These are phyloP conservation scores for Waitea zeae DNA, from an alignment of 1,284 basidiomycete species.

Conservation along the genomic window DNA sequence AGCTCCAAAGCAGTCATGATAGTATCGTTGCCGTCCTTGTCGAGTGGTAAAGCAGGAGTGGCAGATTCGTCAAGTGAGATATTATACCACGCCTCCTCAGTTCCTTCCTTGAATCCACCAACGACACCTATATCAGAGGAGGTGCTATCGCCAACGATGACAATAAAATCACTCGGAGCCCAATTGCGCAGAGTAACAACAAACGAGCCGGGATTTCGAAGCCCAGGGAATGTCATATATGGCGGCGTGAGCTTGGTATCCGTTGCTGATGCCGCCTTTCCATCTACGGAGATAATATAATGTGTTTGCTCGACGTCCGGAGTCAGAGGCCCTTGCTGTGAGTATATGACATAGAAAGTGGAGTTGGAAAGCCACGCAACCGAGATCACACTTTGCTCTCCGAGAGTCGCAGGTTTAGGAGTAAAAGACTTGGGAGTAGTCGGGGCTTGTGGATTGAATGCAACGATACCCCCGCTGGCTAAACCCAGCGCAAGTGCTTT, in stretches of 20 bases:
- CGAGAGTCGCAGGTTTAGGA: conserved; percentile 30
- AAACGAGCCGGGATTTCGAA: conserved; percentile 36
- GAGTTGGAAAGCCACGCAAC: conserved; percentile 59
- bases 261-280: conserved; percentile 31
- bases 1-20: conserved; percentile 49
- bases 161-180: conserved; percentile 40
- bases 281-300: conserved; percentile 41
- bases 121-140: conserved; percentile 66
- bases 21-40: conserved; percentile 56
- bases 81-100: conserved; percentile 41
- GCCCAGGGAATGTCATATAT: conserved; percentile 33
- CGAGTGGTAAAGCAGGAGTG: conserved; percentile 49
- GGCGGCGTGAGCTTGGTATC: conserved; percentile 31
- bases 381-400: conserved; percentile 32
- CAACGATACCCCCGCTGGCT: conserved; percentile 51
- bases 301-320: conserved; percentile 37
- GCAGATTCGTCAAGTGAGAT: conserved; percentile 62
- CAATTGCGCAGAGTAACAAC: conserved; percentile 41
- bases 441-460: conserved; percentile 45
- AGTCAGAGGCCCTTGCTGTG: conserved; percentile 20
- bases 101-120: conserved; percentile 24
- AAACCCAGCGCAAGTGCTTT: conserved; percentile 72
- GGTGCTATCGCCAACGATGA: conserved; percentile 56
- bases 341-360: conserved; percentile 56
- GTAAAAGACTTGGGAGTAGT: conserved; percentile 39